Percentiles rank a stretch among this genome's conserved stretches.
These are phyloP conservation scores for Noccaea bulbosa DNA, from an alignment of 345 rosid species.

Conservation along the genomic window DNA sequence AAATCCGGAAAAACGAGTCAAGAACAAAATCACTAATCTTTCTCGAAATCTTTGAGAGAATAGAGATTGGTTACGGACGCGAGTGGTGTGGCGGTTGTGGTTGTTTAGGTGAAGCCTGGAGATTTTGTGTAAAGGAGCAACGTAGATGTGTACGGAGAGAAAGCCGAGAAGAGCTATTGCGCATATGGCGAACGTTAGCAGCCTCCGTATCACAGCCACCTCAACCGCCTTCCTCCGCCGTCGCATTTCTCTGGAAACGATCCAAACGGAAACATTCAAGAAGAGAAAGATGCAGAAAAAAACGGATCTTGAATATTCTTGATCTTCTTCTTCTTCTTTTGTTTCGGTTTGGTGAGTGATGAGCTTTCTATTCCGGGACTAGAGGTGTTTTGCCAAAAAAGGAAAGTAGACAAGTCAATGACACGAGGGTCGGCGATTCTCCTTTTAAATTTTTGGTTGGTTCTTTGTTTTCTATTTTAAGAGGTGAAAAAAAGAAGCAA, in stretches of 20 bases:
- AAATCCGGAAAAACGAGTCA: conserved; percentile 13
- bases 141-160: conserved; percentile 58
- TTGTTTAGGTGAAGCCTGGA: conserved; percentile 53
- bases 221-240: conserved; percentile 54
- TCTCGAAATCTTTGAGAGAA: background rate
- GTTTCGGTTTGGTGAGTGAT: conserved; percentile 5
- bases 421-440: conserved; percentile 10
- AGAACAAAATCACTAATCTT: background rate
- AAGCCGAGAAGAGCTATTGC: conserved; percentile 50
- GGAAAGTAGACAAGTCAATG: conserved; percentile 34
- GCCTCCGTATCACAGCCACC: conserved; percentile 52
- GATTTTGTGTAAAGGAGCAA: conserved; percentile 55
- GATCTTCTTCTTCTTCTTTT: background rate
- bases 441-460: conserved; percentile 1
- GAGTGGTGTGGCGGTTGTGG: conserved; percentile 42
- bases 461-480: conserved; percentile 33
- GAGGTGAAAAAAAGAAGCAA: conserved; percentile 6
- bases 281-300: conserved; percentile 12
- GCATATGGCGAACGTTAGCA: conserved; percentile 68
- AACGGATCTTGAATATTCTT: conserved; percentile 37
- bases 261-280: conserved; percentile 22
- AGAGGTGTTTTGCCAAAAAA: conserved; percentile 25
- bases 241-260: conserved; percentile 36
- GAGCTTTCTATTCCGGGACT: conserved; percentile 33
- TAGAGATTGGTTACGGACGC: conserved; percentile 29